phyloP scores from a whole-genome alignment of 2,329 filamentous ascomycete genomes.

The Claviceps spartinae region DNA sequence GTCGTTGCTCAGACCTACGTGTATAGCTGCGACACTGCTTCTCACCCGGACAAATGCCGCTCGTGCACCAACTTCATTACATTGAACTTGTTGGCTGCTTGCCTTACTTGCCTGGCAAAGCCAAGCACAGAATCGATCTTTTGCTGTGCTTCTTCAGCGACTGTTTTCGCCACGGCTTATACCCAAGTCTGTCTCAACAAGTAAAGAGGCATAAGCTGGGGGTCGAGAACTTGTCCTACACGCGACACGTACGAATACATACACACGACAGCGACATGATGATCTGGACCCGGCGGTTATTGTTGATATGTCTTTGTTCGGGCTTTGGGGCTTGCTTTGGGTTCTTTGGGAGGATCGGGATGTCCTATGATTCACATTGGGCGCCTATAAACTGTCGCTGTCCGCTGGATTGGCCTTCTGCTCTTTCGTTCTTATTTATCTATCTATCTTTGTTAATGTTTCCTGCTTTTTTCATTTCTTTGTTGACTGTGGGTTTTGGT shows the following conservation, averaged over 20 bases:
- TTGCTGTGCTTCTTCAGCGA: background rate
- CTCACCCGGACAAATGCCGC: background rate
- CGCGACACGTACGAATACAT: background rate
- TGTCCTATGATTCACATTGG: too few species aligned
- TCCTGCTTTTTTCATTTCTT: too few species aligned
- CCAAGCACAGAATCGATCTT: background rate
- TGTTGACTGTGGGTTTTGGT: too few species aligned
- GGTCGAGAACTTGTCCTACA: background rate
- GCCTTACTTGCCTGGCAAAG: background rate
- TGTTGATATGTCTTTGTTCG: too few species aligned
- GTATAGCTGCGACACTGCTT: background rate
- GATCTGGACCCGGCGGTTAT: too few species aligned
- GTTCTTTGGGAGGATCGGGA: too few species aligned
- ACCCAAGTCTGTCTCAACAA: background rate
- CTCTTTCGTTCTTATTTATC: too few species aligned
- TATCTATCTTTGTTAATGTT: too few species aligned
- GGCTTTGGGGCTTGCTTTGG: too few species aligned
- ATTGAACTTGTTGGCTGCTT: background rate
- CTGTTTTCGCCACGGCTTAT: background rate
- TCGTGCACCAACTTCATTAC: background rate
- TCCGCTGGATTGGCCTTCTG: too few species aligned
- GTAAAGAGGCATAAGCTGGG: background rate
- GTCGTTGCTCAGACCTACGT: fast-evolving
- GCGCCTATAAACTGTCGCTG: too few species aligned
- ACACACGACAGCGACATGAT: too few species aligned